A percentile compares a stretch with the other conserved stretches of the same genome.
These are phyloP conservation scores for Kwoniella dendrophila DNA, from an alignment of 768 basidiomycete genomes.

Conservation along the genomic window DNA sequence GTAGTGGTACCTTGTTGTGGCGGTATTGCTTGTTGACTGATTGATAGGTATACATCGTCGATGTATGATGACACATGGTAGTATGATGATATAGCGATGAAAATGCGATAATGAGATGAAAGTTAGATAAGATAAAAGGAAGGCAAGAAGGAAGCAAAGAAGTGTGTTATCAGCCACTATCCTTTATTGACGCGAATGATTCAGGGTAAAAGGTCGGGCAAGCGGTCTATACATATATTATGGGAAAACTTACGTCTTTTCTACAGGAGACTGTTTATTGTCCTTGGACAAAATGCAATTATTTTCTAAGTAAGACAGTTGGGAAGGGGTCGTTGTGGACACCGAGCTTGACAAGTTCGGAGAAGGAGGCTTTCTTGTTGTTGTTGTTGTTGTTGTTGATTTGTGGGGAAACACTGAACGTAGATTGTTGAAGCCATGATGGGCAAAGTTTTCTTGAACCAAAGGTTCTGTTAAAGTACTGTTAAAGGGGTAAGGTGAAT, in stretches of 20 bases:
- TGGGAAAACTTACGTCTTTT: conserved; percentile 23
- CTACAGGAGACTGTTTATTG: conserved; percentile 17
- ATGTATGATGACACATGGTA: too few relatives aligned
- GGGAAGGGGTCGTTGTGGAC: conserved; percentile 31
- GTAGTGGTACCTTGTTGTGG: conserved; percentile 13
- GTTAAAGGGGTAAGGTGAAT: conserved; percentile 15
- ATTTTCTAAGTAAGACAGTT: conserved; percentile 31
- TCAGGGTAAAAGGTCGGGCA: not conserved
- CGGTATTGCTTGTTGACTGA: not conserved
- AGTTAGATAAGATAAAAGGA: conserved; percentile 4
- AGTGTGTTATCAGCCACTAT: conserved; percentile 7
- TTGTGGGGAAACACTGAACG: conserved; percentile 4
- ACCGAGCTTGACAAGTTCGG: conserved; percentile 32
- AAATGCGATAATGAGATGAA: not conserved
- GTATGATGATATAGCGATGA: not conserved
- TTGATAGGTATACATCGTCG: too few relatives aligned
- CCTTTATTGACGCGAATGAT: conserved; percentile 3
- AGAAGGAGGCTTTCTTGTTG: conserved; percentile 20
- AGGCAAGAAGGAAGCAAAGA: conserved; percentile 1
- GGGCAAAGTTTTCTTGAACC: conserved; percentile 33
- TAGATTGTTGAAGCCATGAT: conserved; percentile 34
- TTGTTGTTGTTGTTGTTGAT: conserved; percentile 14
- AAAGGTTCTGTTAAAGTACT: conserved; percentile 12
- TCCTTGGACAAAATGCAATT: conserved; percentile 22
- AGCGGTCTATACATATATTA: not conserved